These are phyloP conservation scores for Mrakia gelida DNA, from an alignment of 768 basidiomycete genomes.

Conservation along the genomic window DNA sequence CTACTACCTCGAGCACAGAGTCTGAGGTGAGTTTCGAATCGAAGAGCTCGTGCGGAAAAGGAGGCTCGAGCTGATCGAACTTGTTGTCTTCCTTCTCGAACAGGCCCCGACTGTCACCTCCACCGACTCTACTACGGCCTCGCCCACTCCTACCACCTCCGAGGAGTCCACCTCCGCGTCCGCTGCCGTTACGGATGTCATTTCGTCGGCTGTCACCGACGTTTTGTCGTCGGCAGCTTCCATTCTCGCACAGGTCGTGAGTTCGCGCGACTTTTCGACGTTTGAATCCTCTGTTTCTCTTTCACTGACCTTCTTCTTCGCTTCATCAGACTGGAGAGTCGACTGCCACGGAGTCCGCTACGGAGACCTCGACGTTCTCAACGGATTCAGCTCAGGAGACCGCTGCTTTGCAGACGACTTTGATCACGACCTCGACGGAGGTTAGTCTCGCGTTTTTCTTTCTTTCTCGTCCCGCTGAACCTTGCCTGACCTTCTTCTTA, in stretches of 20 bases:
- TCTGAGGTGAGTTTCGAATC: neutral
- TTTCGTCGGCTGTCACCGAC: neutral
- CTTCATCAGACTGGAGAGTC: neutral
- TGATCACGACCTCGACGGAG: slow-evolving; percentile 1
- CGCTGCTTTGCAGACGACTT: neutral
- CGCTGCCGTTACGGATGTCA: neutral
- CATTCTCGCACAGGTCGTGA: neutral
- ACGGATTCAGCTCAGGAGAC: neutral
- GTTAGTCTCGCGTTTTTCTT: neutral
- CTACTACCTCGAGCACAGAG: neutral
- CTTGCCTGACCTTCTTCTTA: neutral
- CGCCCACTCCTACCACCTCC: neutral
- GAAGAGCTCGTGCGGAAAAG: too few species aligned
- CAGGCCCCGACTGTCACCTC: neutral
- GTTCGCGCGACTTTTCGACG: too few species aligned
- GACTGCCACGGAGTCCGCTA: neutral
- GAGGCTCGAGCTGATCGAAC: neutral
- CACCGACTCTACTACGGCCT: neutral
- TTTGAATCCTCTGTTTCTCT: neutral
- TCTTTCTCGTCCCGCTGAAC: neutral
- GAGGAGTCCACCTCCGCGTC: neutral
- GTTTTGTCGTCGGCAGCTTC: neutral
- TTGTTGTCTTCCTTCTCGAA: neutral
- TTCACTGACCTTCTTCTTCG: neutral
- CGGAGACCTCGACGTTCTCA: slow-evolving; percentile 5